These are phyloP conservation scores for Planoprotostelium fungivorum DNA, from an alignment of 78 protist genomes.

Conservation along the genomic window DNA sequence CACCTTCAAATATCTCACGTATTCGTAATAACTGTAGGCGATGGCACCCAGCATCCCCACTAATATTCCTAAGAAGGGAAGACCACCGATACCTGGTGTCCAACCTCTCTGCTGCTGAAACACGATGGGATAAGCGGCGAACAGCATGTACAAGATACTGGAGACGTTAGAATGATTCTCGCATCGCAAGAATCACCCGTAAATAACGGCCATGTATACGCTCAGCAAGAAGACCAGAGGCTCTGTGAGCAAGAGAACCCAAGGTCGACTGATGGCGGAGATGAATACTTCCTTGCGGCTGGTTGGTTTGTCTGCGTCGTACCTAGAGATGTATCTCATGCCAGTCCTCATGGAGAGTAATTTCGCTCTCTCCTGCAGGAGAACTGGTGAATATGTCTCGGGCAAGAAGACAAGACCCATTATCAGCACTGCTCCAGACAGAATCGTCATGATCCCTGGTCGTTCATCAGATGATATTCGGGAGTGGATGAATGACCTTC, in stretches of 20 bases:
- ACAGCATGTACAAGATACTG: neutral
- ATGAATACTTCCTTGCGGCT: neutral
- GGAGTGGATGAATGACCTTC: too few relatives aligned
- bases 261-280: neutral
- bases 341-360: neutral
- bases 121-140: neutral
- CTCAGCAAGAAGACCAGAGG: neutral
- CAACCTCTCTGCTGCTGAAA: neutral
- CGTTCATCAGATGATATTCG: too few relatives aligned
- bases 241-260: neutral
- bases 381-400: neutral
- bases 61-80: neutral
- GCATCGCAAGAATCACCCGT: neutral
- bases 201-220: neutral
- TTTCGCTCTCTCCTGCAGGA: neutral
- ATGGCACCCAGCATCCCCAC: neutral
- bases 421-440: neutral
- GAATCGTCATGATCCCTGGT: neutral
- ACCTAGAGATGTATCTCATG: neutral
- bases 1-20: neutral
- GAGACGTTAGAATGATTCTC: too few relatives aligned
- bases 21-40: neutral
- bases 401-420: neutral
- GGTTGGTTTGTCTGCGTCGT: neutral
- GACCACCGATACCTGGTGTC: neutral